Conservation (phyloP, 306 rosid genomes). For the Fagus sylvatica region DNA sequence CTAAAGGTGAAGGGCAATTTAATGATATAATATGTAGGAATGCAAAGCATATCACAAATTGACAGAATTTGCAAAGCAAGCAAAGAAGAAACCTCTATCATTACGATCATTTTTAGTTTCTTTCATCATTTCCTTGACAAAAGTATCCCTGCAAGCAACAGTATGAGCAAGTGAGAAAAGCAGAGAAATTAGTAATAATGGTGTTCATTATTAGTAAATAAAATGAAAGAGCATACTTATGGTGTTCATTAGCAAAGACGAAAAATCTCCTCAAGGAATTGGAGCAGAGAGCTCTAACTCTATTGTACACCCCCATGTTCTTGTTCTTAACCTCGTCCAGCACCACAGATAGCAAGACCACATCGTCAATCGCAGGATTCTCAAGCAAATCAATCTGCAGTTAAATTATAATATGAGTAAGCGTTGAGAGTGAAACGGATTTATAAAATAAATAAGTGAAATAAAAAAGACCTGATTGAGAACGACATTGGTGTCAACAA, state of each 20-base stretch:
- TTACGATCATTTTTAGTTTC: slow-evolving; percentile 93
- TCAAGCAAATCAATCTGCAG: slow-evolving; percentile 95
- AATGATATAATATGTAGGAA: slow-evolving; percentile 8
- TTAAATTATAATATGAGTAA: not conserved
- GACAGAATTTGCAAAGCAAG: slow-evolving; percentile 15
- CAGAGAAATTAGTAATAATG: not conserved
- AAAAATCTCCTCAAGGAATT: slow-evolving; percentile 64
- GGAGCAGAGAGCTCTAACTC: slow-evolving; percentile 72
- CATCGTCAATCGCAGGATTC: slow-evolving; percentile 78
- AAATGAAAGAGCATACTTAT: slow-evolving; percentile 48
- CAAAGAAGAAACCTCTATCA: slow-evolving; percentile 79
- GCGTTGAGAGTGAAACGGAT: too few relatives aligned
- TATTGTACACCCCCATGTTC: slow-evolving; percentile 71
- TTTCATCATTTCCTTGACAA: slow-evolving; percentile 78
- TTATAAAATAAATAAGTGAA: not conserved
- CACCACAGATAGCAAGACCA: slow-evolving; percentile 80
- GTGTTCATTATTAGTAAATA: too few relatives aligned
- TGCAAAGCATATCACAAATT: slow-evolving; percentile 11
- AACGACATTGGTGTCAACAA: slow-evolving; percentile 89
- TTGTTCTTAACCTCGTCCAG: slow-evolving; percentile 87
- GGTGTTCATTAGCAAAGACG: slow-evolving; percentile 89
- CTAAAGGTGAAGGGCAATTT: slow-evolving; percentile 12
- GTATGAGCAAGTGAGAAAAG: not conserved
- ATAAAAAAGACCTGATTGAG: slow-evolving; percentile 62
- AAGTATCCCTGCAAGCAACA: slow-evolving; percentile 73